A percentile compares a stretch with the other conserved stretches of the same genome.
Evolutionary conservation across 768 basidiomycete species (phyloP).

Genomic region (Chalciporus sphaerocephalus): DNA sequence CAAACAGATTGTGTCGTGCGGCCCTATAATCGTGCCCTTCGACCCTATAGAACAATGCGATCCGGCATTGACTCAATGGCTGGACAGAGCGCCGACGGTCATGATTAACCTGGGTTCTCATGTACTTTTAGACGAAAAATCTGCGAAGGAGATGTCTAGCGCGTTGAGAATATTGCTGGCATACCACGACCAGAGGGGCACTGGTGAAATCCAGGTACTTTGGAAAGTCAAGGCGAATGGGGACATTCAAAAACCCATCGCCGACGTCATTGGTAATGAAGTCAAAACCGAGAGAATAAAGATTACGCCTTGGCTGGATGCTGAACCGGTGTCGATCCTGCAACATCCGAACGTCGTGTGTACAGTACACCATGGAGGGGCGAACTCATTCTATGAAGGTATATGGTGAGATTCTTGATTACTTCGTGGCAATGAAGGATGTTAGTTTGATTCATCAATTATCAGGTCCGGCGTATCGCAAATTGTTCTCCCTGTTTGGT

Average conservation of each 20-base stretch:
- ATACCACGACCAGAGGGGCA: background rate
- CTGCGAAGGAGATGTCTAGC: background rate
- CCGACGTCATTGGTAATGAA: background rate
- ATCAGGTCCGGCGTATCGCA: constrained; percentile 10
- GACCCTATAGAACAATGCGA: constrained; percentile 8
- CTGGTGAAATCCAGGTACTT: constrained; percentile 4
- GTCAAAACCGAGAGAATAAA: constrained; percentile 8
- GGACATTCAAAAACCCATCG: background rate
- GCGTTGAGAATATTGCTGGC: constrained; percentile 8
- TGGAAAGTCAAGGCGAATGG: constrained; percentile 4
- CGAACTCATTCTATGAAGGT: too few species aligned
- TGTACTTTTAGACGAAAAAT: background rate
- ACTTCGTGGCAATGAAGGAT: too few species aligned
- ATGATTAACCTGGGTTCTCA: constrained; percentile 11
- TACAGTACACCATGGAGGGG: too few species aligned
- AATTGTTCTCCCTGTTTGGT: constrained; percentile 10
- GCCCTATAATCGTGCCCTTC: constrained; percentile 5
- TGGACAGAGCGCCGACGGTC: constrained; percentile 9
- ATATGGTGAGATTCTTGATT: too few species aligned
- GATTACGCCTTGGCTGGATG: constrained; percentile 9
- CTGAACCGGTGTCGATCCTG: constrained; percentile 6
- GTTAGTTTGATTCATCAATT: too few species aligned
- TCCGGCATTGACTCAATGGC: constrained; percentile 2
- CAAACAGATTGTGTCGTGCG: constrained; percentile 4
- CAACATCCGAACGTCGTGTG: background rate